A percentile compares a stretch with the other conserved stretches of the same genome.
Conservation (phyloP, 176 grass and related monocot species). For the Areca catechu region DNA sequence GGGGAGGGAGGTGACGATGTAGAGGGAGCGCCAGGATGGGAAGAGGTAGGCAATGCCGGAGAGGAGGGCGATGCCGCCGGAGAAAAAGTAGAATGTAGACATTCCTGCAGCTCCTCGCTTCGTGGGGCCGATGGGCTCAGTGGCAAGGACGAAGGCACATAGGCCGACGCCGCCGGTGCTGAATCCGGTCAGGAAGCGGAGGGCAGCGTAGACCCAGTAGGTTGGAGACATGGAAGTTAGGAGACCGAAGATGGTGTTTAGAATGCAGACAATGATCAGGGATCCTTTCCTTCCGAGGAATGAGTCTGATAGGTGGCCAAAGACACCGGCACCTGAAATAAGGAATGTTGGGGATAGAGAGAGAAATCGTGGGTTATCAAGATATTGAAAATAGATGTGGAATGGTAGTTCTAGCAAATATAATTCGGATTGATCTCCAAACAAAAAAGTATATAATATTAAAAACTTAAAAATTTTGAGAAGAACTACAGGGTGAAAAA, state of each 20-base stretch:
- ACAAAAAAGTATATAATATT: too few relatives aligned
- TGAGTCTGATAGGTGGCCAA: constrained; percentile 80
- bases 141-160: constrained; percentile 75
- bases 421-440: too few relatives aligned
- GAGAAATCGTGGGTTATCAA: too few relatives aligned
- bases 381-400: too few relatives aligned
- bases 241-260: constrained; percentile 69
- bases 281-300: constrained; percentile 62
- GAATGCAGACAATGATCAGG: constrained; percentile 40
- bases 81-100: constrained; percentile 91
- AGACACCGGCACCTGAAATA: constrained; percentile 52
- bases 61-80: constrained; percentile 63
- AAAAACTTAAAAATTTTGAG: too few relatives aligned
- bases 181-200: constrained; percentile 83
- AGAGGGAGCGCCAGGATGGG: constrained; percentile 62
- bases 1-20: constrained; percentile 63
- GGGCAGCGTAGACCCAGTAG: constrained; percentile 51
- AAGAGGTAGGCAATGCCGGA: constrained; percentile 52
- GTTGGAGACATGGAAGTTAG: constrained; percentile 48
- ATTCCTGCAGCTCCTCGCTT: constrained; percentile 55
- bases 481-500: too few relatives aligned
- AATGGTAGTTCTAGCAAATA: too few relatives aligned
- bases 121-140: constrained; percentile 60
- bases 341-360: neutral
- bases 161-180: constrained; percentile 80